Base-by-base conservation (phyloP, 2,329 filamentous ascomycete genomes). In the Harringtonia aguacate region DNA sequence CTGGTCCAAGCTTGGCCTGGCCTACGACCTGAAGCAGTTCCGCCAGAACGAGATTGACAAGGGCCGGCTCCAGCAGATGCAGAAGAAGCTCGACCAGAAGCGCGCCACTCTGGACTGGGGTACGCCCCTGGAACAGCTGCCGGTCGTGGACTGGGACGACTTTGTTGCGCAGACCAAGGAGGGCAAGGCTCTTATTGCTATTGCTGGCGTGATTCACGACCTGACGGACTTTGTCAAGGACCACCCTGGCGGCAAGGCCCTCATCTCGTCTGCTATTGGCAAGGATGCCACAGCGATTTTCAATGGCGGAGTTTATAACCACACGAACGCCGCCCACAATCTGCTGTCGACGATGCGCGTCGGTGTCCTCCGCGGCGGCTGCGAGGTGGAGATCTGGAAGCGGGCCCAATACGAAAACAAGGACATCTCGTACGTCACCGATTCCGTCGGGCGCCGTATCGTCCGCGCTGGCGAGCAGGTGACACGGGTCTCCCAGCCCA, bases 341-440 rank as follows among this genome's bases (percentile, higher is more conserved):
- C 66, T 92, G 48, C 74, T 94, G 50, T 88, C 84, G 8, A 92
- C 85, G 53, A 92, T 92, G 85, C 77, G 86, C 54, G 81, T 92
- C 14, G 86, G 85, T 63, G 86, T 94, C 39, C 82, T 94, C 51
- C 84, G 85, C 42, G 86, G 86, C 51, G 86, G 86, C 36, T 87
- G 84, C 61, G 86, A 92, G 63, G 86, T 94, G 24, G 86, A 94
- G 72, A 88, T 92, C 65, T 94, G 86, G 86, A 92, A 92, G 77
- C 81, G 85, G 35, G 79, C 84, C 45, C 83, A 89, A 63, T 77
- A 80, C 55, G 84, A 89, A 66, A 86, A 84, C 71, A 89, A 90
- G 71, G 85, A 89, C 55, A 74, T 85, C 46, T 78, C 81, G 46
- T 81, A 84, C 53, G 77, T 86, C 61, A 88, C 86, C 61, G 89